Evolutionary conservation across 1,139 yeast species (phyloP), one percentile per base, ranked within the genome.

Genomic region (Yamadazyma trypodendri): DNA sequence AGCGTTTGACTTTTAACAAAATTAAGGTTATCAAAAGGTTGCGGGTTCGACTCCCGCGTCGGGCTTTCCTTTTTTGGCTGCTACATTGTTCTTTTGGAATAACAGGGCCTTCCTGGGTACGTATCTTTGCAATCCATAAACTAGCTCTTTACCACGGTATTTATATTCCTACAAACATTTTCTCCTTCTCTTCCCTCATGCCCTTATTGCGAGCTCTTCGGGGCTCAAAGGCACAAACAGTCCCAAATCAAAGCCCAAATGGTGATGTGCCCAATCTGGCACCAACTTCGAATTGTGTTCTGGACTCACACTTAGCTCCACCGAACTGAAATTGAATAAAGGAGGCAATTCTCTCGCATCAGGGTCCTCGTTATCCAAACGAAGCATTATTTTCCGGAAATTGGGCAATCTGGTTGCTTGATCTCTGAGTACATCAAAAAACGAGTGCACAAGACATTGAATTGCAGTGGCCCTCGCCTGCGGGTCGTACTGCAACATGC

Each of bases 401-500:
- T 69, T 68, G 23, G 87, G 85, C 44, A 81, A 64, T 52, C 63
- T 65, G 10, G 82, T 75, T 31, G 60, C 59, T 35, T 75, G 72
- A 39, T 68, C 71, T 49, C 86, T 74, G 48, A 87, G 72, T 57
- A 84, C 92, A 57, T 85, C 83, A 60, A 88, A 87, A 66, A 83
- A 86, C 10, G 77, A 78, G 56, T 84, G 83, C 33, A 77, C 65
- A 61, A 87, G 63, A 2, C 86, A 85, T 46, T 83, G 79, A 35
- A 81, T 66, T 35, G 95, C 84, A 32, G 82, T 69, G 32, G 84
- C 66, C 55, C 96, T 75, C 46, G 75, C 75, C 22, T 72, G 65
- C 6, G 96, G 96, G 32, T 88, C 82, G 61, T 88, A 87, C 54
- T 84, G 84, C 49, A 84, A 75, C 37, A 84, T 70, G 43, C 67